A percentile compares a stretch with the other conserved stretches of the same genome.
Evolutionary conservation across 1,284 basidiomycete genomes (phyloP).

Genomic region (Trametes sp.): DNA sequence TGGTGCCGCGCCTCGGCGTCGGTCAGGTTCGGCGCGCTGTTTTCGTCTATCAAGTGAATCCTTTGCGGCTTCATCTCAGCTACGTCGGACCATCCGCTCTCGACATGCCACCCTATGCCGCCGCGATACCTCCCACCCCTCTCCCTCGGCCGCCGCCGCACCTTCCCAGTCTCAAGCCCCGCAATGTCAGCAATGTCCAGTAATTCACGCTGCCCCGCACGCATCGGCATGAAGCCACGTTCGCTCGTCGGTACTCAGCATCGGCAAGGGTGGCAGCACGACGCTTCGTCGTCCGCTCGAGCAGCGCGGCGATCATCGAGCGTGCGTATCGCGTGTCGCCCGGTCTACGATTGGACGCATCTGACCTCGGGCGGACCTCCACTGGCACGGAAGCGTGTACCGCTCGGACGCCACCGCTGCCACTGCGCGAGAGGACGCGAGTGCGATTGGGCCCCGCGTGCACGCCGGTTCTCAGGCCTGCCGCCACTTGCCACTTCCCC

Average conservation of each 20-base stretch:
- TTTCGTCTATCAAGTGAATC: slow-evolving; percentile 2
- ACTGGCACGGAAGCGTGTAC: slow-evolving; percentile 14
- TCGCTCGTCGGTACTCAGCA: not conserved
- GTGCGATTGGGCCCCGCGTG: slow-evolving; percentile 20
- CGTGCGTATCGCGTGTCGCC: slow-evolving; percentile 4
- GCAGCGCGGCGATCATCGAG: slow-evolving; percentile 19
- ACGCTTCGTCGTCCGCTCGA: slow-evolving; percentile 3
- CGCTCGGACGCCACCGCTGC: slow-evolving; percentile 14
- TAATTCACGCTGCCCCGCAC: not conserved
- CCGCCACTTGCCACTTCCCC: slow-evolving; percentile 29
- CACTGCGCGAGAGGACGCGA: slow-evolving; percentile 3
- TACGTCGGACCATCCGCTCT: not conserved
- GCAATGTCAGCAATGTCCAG: not conserved
- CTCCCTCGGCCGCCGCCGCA: slow-evolving; percentile 3
- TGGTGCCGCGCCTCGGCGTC: slow-evolving; percentile 3
- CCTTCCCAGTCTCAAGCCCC: slow-evolving; percentile 12
- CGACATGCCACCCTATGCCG: slow-evolving; percentile 1
- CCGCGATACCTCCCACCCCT: slow-evolving; percentile 6
- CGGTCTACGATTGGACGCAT: slow-evolving; percentile 13
- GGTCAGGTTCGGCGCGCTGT: slow-evolving; percentile 16
- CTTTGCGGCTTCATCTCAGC: not conserved
- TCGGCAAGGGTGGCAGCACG: not conserved
- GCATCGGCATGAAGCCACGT: slow-evolving; percentile 4
- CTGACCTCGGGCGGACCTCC: slow-evolving; percentile 11
- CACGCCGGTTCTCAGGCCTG: slow-evolving; percentile 24